These are phyloP conservation scores for Ophiostoma sp. DNA, from an alignment of 2,329 filamentous ascomycete species.

Conservation along the genomic window DNA sequence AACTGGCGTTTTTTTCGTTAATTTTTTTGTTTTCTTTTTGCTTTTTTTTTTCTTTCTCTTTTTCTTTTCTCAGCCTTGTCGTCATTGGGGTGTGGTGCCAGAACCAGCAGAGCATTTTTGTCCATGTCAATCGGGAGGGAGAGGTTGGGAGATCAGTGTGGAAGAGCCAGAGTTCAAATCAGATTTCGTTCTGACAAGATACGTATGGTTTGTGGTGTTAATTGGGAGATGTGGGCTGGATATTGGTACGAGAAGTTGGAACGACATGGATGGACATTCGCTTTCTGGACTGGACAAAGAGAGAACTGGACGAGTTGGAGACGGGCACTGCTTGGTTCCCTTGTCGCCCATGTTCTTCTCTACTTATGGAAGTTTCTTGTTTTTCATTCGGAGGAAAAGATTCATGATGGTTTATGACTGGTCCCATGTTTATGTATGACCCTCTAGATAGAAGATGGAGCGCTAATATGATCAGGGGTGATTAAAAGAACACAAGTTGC, in stretches of 20 bases:
- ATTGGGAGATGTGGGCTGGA: neutral
- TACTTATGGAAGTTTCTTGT: constrained; percentile 2
- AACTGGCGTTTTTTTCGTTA: constrained; percentile 4
- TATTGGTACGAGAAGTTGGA: neutral
- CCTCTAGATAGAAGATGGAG: neutral
- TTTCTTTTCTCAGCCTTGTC: neutral
- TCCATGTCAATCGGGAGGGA: neutral
- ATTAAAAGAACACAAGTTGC: neutral
- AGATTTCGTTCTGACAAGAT: neutral
- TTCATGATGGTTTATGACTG: constrained; percentile 24
- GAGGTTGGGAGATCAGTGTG: neutral
- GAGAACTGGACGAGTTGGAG: neutral
- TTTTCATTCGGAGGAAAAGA: constrained; percentile 6
- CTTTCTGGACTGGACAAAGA: neutral
- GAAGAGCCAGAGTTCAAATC: neutral
- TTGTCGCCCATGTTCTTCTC: neutral
- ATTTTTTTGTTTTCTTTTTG: neutral
- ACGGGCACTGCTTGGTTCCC: neutral
- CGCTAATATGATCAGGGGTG: constrained; percentile 8
- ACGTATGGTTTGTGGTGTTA: neutral
- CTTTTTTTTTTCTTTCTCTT: neutral
- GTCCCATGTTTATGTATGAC: constrained; percentile 19
- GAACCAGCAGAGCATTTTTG: neutral
- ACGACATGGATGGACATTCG: neutral
- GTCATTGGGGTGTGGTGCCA: constrained; percentile 1